Percentiles rank a stretch among this genome's conserved stretches.
These are phyloP conservation scores for Backusella sp. DNA, from an alignment of 192 early-diverging fungal species.

Conservation along the genomic window DNA sequence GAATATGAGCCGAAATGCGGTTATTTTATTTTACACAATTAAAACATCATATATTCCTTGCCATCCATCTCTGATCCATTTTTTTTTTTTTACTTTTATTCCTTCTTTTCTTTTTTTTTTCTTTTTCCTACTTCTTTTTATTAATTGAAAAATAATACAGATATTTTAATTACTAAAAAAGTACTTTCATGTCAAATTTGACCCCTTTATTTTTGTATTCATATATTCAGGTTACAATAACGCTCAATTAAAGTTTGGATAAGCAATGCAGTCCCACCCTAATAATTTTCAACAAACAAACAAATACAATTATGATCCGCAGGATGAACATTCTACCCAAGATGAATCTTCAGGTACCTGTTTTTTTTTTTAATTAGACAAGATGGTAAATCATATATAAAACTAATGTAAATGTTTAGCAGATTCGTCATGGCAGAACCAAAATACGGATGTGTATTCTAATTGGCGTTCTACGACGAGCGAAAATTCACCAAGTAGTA, in stretches of 20 bases:
- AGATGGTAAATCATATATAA: not conserved
- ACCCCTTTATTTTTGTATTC: not conserved
- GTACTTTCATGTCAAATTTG: constrained; percentile 1
- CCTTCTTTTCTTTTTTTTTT: not conserved
- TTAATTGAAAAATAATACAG: not conserved
- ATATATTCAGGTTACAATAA: not conserved
- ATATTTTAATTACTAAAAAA: not conserved
- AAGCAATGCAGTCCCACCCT: not conserved
- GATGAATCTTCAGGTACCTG: not conserved
- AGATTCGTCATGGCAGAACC: not conserved
- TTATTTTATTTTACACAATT: not conserved
- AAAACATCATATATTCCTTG: not conserved
- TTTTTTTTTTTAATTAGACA: not conserved
- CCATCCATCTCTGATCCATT: not conserved
- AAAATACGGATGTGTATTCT: not conserved
- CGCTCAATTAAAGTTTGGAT: not conserved
- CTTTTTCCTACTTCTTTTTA: not conserved
- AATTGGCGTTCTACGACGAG: not conserved
- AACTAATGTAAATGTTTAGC: not conserved
- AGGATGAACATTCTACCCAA: not conserved
- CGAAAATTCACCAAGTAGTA: not conserved
- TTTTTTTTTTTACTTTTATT: not conserved
- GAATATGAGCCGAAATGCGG: not conserved
- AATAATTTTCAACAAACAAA: constrained; percentile 1
- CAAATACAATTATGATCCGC: not conserved